Base-by-base conservation (phyloP, 768 basidiomycete species). In the Podaxis carcinomalis region DNA sequence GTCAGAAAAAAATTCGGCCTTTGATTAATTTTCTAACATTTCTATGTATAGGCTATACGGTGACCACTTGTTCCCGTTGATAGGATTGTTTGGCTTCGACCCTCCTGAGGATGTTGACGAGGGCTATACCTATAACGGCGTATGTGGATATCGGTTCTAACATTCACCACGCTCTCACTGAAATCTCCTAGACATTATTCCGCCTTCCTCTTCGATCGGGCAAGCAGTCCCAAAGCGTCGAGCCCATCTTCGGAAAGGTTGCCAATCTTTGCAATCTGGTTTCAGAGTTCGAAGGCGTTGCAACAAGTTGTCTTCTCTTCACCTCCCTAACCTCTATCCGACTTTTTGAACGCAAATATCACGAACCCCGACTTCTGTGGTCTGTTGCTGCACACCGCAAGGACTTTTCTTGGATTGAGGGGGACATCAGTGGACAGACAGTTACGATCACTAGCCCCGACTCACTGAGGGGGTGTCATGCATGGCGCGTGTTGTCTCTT, bases 101-200 rank as follows among this genome's bases (percentile, higher is more conserved):
- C 25, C 23, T 6, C 59, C 59, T 23, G 35, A 49, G 2, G 36
- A 61, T 40, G 16, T 14, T 10, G 19, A 23, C 2, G 52, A 55
- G 36, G 42, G 13, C 19, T 46, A 54, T 27, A 55, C 44, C n/a
- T 61, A 61, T 35, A 25, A 54, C n/a, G 59, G 59, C 4, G 59
- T 61, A 49, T 7, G 59, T 61, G 2, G 1, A 27, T 14, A 6
- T 35, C 10, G n/a, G 2, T 37, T 42, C 14, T 13, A 23, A 9
- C 23, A 13, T 3, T 25, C 3, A n/a, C 16, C 35, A 11, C 23
- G 36, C 10, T 14, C 6, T 1, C 13, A 55, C 7, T 42, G 2
- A 9, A 11, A 53, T n/a, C 9, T 44, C 51, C n/a, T 49, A 81
- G 80, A 81, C 80, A 10, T 59, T 82, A 19, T 81, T 83, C 63